phyloP scores from a whole-genome alignment of 2,329 filamentous ascomycete genomes.

The Hymenoscyphus salicellus region DNA sequence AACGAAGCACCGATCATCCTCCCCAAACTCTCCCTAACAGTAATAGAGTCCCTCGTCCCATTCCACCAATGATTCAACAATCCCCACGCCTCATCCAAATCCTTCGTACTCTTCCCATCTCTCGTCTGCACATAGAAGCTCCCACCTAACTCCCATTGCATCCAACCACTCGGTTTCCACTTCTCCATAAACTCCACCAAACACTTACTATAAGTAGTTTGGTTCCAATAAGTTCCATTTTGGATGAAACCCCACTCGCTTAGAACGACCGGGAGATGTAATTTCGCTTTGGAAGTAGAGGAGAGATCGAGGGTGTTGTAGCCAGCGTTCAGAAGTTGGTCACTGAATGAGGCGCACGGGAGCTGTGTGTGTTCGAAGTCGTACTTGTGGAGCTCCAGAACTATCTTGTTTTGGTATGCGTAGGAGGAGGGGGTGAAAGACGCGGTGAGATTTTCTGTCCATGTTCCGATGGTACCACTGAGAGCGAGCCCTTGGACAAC shows the following conservation, averaged over 20 bases:
- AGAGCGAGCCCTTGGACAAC: background rate
- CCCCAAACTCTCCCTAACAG: too few relatives aligned
- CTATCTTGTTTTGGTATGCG: slow-evolving; percentile 43
- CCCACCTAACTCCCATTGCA: slow-evolving; percentile 55
- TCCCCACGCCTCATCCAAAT: slow-evolving; percentile 56
- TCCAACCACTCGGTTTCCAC: slow-evolving; percentile 47
- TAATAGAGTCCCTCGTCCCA: background rate
- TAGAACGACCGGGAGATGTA: slow-evolving; percentile 41
- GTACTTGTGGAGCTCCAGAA: slow-evolving; percentile 50
- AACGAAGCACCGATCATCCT: background rate
- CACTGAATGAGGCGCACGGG: slow-evolving; percentile 33
- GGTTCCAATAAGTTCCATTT: slow-evolving; percentile 42
- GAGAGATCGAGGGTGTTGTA: slow-evolving; percentile 42
- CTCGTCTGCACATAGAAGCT: slow-evolving; percentile 52
- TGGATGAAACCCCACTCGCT: slow-evolving; percentile 49
- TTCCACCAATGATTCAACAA: slow-evolving; percentile 30
- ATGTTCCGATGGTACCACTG: slow-evolving; percentile 11
- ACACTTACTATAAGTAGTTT: slow-evolving; percentile 48
- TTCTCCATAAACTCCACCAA: slow-evolving; percentile 42
- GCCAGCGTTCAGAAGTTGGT: slow-evolving; percentile 34
- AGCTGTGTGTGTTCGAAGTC: slow-evolving; percentile 23
- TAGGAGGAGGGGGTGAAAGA: slow-evolving; percentile 40
- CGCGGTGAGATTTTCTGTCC: slow-evolving; percentile 16
- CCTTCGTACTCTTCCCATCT: slow-evolving; percentile 42
- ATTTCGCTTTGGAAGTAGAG: slow-evolving; percentile 35